Evolutionary conservation across 1,139 yeast genomes (phyloP), one percentile per base, ranked within the genome.

Genomic region (Candida pseudoviswanathii): DNA sequence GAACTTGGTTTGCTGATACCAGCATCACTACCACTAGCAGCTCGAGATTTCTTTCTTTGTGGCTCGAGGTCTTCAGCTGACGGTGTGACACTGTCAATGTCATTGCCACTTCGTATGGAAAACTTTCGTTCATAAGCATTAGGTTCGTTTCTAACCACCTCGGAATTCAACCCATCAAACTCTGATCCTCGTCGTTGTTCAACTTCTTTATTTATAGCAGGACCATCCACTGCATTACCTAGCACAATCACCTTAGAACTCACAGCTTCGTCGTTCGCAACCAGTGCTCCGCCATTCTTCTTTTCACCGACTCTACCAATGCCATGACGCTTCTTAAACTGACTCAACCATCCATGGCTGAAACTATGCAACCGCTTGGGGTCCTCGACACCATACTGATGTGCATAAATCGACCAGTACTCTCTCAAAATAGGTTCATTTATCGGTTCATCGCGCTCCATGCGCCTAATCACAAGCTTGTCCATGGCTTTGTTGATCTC

Each of bases 321-420:
- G 0, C 85, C 85, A 56, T 81, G 84, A 48, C 86, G 64, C 57
- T 80, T 81, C 59, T 82, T 82, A 60, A 82, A 82, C 57, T 80
- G 85, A 24, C 80, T 70, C 41, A 82, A 64, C 86, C 86, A 82
- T 5, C 86, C 86, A 61, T 82, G 85, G 55, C 83, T 77, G 57
- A 80, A 82, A 21, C 77, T 72, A 38, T 71, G 75, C 49, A 78
- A 63, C 47, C 86, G 62, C 59, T 82, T 82, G 3, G 86, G 85
- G 56, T 82, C 84, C 24, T 77, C 82, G 2, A 82, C 85, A 1
- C 86, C 86, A 57, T 64, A 80, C 58, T 77, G 74, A 52, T 77
- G 78, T 4, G 86, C 86, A 57, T 72, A 79, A 22, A 73, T 66
- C 5, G 77, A 69, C 86, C 86, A 82, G 58, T 80, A 77, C 49